Conservation (phyloP, 2,329 filamentous ascomycete genomes). For the Hymenoscyphus infarciens region DNA sequence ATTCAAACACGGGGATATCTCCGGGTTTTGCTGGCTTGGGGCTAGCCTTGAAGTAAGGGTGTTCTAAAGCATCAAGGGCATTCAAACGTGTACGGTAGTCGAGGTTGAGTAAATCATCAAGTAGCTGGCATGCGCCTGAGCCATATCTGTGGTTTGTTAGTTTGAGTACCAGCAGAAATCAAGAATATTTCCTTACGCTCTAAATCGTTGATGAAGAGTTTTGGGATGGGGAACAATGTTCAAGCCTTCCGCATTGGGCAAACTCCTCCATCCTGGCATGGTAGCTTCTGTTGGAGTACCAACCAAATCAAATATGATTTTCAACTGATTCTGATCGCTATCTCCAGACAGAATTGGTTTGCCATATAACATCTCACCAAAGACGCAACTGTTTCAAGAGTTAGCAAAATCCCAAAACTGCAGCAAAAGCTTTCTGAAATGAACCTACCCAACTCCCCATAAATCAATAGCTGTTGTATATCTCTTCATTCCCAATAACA, state of each 20-base stretch:
- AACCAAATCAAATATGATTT: conserved; percentile 90
- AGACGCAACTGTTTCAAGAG: conserved; percentile 68
- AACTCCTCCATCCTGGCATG: conserved; percentile 85
- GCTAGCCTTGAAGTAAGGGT: conserved; percentile 80
- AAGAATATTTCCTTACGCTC: conserved; percentile 50
- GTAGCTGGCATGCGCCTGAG: conserved; percentile 69
- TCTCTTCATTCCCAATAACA: conserved; percentile 78
- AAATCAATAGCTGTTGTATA: conserved; percentile 99
- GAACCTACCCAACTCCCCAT: conserved; percentile 89
- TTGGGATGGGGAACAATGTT: conserved; percentile 58
- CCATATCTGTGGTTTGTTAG: conserved; percentile 49
- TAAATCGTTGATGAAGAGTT: conserved; percentile 70
- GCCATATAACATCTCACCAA: conserved; percentile 93
- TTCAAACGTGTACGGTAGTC: conserved; percentile 90
- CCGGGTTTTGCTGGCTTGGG: conserved; percentile 78
- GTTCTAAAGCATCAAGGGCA: conserved; percentile 86
- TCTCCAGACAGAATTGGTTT: conserved; percentile 91
- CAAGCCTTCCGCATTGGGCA: conserved; percentile 78
- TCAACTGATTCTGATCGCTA: conserved; percentile 83
- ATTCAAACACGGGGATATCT: conserved; percentile 87
- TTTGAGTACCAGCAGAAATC: conserved; percentile 19
- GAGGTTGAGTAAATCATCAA: conserved; percentile 78
- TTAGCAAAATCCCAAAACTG: conserved; percentile 26
- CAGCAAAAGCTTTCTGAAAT: conserved; percentile 5
- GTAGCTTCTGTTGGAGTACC: conserved; percentile 84